Conservation (phyloP, 331 rosid genomes). For the Spiraea crenata region DNA sequence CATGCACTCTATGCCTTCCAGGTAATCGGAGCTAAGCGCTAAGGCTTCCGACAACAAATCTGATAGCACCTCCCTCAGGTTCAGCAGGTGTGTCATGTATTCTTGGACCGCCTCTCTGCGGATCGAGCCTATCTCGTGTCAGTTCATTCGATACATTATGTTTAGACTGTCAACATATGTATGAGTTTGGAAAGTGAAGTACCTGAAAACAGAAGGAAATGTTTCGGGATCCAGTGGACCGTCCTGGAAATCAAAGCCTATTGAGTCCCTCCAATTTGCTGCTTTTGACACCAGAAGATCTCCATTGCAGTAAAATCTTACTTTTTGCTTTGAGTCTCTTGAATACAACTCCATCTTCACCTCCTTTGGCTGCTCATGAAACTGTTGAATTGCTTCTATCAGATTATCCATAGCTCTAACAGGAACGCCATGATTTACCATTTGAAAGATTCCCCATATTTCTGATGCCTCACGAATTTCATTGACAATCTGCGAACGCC, state of each 20-base stretch:
- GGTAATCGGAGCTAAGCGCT: conserved; percentile 49
- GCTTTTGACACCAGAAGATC: conserved; percentile 60
- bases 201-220: conserved; percentile 64
- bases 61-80: conserved; percentile 45
- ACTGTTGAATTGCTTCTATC: conserved; percentile 39
- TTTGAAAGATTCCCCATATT: conserved; percentile 76
- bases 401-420: conserved; percentile 40
- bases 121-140: not conserved
- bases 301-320: conserved; percentile 65
- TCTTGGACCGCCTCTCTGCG: conserved; percentile 51
- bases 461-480: conserved; percentile 54
- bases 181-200: not conserved
- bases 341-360: conserved; percentile 72
- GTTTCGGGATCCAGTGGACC: conserved; percentile 54
- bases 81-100: conserved; percentile 45
- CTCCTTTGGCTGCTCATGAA: conserved; percentile 67
- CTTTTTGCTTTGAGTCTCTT: conserved; percentile 42
- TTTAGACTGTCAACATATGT: not conserved
- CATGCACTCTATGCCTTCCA: conserved; percentile 58
- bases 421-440: conserved; percentile 72
- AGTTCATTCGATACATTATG: not conserved
- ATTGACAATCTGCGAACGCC: conserved; percentile 35
- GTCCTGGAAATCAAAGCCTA: conserved; percentile 55
- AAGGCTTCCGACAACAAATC: conserved; percentile 64
- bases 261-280: conserved; percentile 83